Base-by-base conservation (phyloP, 2,329 filamentous ascomycete genomes). In the Pseudogymnoascus destructans region DNA sequence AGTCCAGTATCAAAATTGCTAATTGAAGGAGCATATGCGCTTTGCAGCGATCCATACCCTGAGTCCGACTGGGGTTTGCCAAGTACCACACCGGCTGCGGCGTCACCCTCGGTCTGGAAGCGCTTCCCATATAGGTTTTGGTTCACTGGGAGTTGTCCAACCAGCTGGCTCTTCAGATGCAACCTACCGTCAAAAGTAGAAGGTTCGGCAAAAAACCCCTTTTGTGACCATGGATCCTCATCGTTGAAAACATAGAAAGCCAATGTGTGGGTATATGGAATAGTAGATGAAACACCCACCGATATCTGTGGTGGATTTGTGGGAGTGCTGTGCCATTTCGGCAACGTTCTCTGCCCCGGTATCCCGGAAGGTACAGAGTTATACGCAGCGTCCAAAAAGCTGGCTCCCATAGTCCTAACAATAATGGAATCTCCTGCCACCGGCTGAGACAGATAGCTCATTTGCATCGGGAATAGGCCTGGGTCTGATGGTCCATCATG, bases 31-130 rank as follows among this genome's bases (percentile, higher is more conserved):
- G 65, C 67, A 32, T 65, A 67, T 60, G 65, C 60, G 62, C 68
- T 70, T 23, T 62, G 64, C 32, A 64, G 59, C 27, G 66, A 68
- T 13, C 63, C 68, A 66, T 70, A 72, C 58, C 72, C 67, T 33
- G 68, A 70, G 59, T 71, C 68, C 27, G 66, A 68, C 63, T 63
- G 63, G n/a, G 69, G 55, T 49, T 61, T 61, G 57, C 61, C 58
- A 64, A 60, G 66, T 58, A 62, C 61, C 58, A 67, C 62, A 54
- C 60, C 62, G 38, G 63, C 63, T 17, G 13, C 10, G n/a, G 13
- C 11, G 21, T 25, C 40, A 8, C 40, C 4, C 40, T 46, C 40
- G 3, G 40, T 25, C 13, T 49, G 40, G 8, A 49, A 25, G 6
- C 23, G 46, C 25, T 17, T 52, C 25, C 46, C 46, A 30, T 52